Percentiles rank a stretch among this genome's conserved stretches.
Conservation (phyloP, 2,329 filamentous ascomycete genomes). For the Fusarium tanahbumbuense region DNA sequence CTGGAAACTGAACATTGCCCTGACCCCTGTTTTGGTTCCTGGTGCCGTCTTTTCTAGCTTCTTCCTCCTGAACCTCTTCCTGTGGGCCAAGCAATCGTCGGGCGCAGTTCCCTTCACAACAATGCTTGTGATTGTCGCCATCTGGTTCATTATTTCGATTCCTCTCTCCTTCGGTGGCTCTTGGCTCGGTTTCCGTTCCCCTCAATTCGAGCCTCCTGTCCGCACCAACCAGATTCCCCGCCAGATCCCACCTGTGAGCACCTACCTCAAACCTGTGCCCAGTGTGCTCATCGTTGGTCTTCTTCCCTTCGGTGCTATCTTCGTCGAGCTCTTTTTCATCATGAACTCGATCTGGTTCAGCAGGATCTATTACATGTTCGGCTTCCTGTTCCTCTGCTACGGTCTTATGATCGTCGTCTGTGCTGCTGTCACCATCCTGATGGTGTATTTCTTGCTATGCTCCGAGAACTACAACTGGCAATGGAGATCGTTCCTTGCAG, state of each 20-base stretch:
- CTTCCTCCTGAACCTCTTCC: conserved; percentile 95
- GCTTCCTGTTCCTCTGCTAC: conserved; percentile 97
- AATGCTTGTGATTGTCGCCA: conserved; percentile 91
- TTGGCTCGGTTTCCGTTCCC: conserved; percentile 89
- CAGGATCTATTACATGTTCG: conserved; percentile 99
- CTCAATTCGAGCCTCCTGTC: conserved; percentile 80
- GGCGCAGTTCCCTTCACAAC: conserved; percentile 96
- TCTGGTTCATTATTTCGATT: conserved; percentile 98
- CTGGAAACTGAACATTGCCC: conserved; percentile 93
- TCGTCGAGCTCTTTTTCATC: conserved; percentile 98
- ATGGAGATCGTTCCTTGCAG: conserved; percentile 93
- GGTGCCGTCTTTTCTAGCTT: conserved; percentile 87
- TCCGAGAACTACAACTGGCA: conserved; percentile 99
- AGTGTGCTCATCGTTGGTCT: conserved; percentile 93
- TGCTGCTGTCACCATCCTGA: conserved; percentile 89
- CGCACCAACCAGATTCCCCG: conserved; percentile 98
- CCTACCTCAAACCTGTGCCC: conserved; percentile 86
- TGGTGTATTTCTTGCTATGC: conserved; percentile 97
- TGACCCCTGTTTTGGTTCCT: conserved; percentile 88
- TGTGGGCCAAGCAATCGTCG: conserved; percentile 92
- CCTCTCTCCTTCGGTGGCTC: conserved; percentile 90
- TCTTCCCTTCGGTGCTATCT: conserved; percentile 94
- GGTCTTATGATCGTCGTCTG: conserved; percentile 97
- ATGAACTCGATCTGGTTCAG: conserved; percentile 99
- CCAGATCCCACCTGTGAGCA: conserved; percentile 87